These are phyloP conservation scores for Fraxinus floribunda DNA, from an alignment of 305 asterid species.

Conservation along the genomic window DNA sequence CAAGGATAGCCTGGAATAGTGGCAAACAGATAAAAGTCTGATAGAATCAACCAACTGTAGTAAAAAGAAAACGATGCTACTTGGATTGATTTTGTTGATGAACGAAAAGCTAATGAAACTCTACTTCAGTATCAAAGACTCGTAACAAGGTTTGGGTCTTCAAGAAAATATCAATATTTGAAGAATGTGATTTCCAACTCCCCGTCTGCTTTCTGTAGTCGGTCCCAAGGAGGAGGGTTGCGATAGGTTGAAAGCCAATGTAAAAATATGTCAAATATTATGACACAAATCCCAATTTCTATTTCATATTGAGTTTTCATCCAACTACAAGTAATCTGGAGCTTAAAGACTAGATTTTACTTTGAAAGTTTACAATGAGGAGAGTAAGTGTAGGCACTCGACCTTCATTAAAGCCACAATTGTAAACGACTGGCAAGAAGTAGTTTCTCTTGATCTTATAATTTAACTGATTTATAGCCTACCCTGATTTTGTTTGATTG, in stretches of 20 bases:
- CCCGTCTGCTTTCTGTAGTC: not conserved
- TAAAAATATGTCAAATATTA: not conserved
- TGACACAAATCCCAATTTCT: not conserved
- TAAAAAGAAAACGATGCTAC: not conserved
- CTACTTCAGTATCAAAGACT: not conserved
- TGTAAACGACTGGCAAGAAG: not conserved
- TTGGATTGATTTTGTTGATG: not conserved
- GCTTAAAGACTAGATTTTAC: not conserved
- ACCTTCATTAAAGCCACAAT: not conserved
- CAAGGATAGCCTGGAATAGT: conserved; percentile 70
- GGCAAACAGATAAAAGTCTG: not conserved
- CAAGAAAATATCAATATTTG: not conserved
- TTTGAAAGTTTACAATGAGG: not conserved
- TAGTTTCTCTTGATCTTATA: not conserved
- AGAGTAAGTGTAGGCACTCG: not conserved
- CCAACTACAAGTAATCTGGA: not conserved
- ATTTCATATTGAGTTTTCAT: not conserved
- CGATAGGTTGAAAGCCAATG: not conserved
- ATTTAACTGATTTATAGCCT: not conserved
- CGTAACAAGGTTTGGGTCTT: not conserved
- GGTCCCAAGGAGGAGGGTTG: not conserved
- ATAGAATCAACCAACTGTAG: not conserved
- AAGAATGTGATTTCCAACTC: not conserved
- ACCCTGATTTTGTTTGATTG: not conserved
- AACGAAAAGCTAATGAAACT: not conserved